A percentile compares a stretch with the other conserved stretches of the same genome.
These are phyloP conservation scores for Diaporthe eres DNA, from an alignment of 2,329 filamentous ascomycete species.

Conservation along the genomic window DNA sequence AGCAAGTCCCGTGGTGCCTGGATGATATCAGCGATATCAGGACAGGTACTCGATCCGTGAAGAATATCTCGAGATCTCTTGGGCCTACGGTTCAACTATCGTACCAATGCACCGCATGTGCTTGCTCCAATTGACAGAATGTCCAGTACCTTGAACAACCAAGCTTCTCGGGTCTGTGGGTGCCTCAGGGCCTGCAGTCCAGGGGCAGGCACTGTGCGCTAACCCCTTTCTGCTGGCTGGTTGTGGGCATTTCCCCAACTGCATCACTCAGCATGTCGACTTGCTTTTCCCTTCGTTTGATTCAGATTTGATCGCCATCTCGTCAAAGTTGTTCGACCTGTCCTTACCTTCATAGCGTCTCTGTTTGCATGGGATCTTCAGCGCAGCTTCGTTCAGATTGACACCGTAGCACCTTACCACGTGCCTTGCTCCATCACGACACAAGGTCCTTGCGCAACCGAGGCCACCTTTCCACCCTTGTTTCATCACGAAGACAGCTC, in stretches of 20 bases:
- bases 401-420: not conserved
- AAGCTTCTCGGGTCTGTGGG: not conserved
- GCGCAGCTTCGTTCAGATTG: not conserved
- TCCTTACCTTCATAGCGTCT: constrained; percentile 4
- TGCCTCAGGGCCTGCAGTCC: constrained; percentile 2
- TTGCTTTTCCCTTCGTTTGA: constrained; percentile 29
- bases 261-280: constrained; percentile 9
- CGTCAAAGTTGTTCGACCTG: not conserved
- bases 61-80: not conserved
- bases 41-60: not conserved
- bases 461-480: constrained; percentile 24
- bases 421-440: not conserved
- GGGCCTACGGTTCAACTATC: not conserved
- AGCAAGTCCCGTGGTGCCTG: not conserved
- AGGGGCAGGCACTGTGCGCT: constrained; percentile 15
- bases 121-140: not conserved
- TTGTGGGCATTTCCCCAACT: constrained; percentile 26
- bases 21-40: not conserved
- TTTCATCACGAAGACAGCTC: constrained; percentile 7
- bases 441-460: not conserved
- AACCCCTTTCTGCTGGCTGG: constrained; percentile 14
- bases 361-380: constrained; percentile 13
- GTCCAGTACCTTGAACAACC: too few species aligned
- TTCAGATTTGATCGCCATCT: constrained; percentile 29
- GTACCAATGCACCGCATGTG: not conserved